A percentile compares a stretch with the other conserved stretches of the same genome.
These are phyloP conservation scores for Dictyostelium firmibasis DNA, from an alignment of 78 protist genomes.

Conservation along the genomic window DNA sequence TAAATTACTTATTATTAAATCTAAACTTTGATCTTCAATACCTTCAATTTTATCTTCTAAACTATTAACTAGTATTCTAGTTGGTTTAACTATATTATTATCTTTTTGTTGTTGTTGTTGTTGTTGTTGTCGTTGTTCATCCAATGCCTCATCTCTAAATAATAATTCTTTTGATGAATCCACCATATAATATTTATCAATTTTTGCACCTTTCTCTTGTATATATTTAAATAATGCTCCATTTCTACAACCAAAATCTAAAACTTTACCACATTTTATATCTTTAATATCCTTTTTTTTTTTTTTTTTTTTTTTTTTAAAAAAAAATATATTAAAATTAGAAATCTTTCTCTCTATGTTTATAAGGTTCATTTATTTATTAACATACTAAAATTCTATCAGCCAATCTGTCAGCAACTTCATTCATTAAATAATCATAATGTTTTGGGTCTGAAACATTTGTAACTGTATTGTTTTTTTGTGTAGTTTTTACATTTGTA, in stretches of 20 bases:
- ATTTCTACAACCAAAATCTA: slow-evolving; percentile 77
- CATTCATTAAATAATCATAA: slow-evolving; percentile 61
- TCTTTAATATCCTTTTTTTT: slow-evolving; percentile 43
- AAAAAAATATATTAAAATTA: too few species aligned
- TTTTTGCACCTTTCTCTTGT: neutral
- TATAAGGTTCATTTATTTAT: too few species aligned
- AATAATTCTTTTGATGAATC: slow-evolving; percentile 60
- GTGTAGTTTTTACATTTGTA: slow-evolving; percentile 50
- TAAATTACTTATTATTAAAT: slow-evolving; percentile 69
- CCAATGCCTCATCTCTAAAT: slow-evolving; percentile 43
- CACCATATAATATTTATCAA: slow-evolving; percentile 21
- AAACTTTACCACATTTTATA: slow-evolving; percentile 8
- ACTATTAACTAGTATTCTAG: slow-evolving; percentile 28
- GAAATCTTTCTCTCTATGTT: neutral
- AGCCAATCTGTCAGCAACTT: slow-evolving; percentile 50
- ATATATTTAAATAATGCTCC: slow-evolving; percentile 32
- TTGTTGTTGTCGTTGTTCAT: too few species aligned
- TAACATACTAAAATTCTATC: slow-evolving; percentile 49
- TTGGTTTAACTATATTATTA: slow-evolving; percentile 23
- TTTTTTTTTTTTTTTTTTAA: too few species aligned
- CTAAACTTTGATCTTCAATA: slow-evolving; percentile 30
- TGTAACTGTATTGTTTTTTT: slow-evolving; percentile 26
- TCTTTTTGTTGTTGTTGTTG: too few species aligned
- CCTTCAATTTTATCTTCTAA: slow-evolving; percentile 61
- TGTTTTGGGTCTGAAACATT: neutral